These are phyloP conservation scores for Porcisia hertigi DNA, from an alignment of 208 protist genomes.

Conservation along the genomic window DNA sequence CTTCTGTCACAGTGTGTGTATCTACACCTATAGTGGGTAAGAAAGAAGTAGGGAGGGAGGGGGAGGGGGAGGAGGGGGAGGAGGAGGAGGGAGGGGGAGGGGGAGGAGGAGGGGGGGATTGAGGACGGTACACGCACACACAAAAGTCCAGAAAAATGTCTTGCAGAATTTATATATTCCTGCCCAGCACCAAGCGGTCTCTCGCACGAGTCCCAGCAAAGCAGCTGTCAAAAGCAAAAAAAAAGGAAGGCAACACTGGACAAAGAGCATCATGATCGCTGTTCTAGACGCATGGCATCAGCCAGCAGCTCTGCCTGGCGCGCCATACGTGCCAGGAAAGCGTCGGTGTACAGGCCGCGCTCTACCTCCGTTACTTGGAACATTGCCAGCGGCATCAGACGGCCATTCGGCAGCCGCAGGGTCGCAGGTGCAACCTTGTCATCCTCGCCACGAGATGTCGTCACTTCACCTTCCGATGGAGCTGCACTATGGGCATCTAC, in stretches of 20 bases:
- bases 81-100: no score
- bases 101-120: no score
- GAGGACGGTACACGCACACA: no score
- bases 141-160: no score
- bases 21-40: no score
- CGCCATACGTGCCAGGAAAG: conserved; percentile 36
- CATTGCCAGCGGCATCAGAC: conserved; percentile 61
- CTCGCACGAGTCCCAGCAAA: background rate
- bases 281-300: conserved; percentile 6
- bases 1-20: background rate
- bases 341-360: conserved; percentile 27
- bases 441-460: background rate
- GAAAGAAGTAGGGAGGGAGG: no score
- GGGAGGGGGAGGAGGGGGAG: no score
- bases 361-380: conserved; percentile 63
- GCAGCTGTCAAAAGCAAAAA: background rate
- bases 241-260: background rate
- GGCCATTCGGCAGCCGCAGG: conserved; percentile 50
- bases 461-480: background rate
- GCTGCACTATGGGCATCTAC: conserved; percentile 8
- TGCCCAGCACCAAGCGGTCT: background rate
- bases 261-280: background rate
- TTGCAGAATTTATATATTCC: background rate
- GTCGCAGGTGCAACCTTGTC: background rate
- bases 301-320: conserved; percentile 26